Conservation (phyloP, 2,329 filamentous ascomycete species). For the Stachybotrys elegans region DNA sequence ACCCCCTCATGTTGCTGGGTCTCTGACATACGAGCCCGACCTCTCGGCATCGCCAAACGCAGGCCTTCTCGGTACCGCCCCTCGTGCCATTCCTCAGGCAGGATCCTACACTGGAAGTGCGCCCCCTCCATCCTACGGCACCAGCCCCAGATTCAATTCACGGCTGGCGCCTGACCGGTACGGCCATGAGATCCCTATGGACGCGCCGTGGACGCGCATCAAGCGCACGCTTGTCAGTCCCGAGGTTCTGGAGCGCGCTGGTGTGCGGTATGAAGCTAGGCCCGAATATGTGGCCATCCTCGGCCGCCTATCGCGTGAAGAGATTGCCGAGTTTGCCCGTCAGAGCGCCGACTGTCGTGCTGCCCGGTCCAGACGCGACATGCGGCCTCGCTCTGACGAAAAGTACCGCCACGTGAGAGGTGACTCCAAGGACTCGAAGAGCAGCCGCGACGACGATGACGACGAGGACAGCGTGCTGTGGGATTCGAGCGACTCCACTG, state of each 20-base stretch:
- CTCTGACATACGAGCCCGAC: slow-evolving; percentile 14
- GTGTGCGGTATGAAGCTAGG: slow-evolving; percentile 55
- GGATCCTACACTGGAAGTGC: slow-evolving; percentile 17
- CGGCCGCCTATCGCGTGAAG: slow-evolving; percentile 45
- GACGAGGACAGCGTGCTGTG: slow-evolving; percentile 23
- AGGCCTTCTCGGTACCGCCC: slow-evolving; percentile 29
- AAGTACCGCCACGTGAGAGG: slow-evolving; percentile 10
- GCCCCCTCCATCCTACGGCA: slow-evolving; percentile 26
- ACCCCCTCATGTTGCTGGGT: neutral
- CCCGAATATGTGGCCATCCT: slow-evolving; percentile 58
- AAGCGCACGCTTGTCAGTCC: slow-evolving; percentile 50
- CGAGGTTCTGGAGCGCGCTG: slow-evolving; percentile 49
- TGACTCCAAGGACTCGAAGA: slow-evolving; percentile 27
- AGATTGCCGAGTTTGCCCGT: slow-evolving; percentile 48
- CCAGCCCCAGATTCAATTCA: slow-evolving; percentile 23
- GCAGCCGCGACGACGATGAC: slow-evolving; percentile 24
- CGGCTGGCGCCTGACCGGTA: slow-evolving; percentile 51
- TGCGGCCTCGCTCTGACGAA: slow-evolving; percentile 7
- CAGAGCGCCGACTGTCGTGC: slow-evolving; percentile 43
- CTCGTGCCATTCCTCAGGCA: slow-evolving; percentile 33
- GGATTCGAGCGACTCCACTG: slow-evolving; percentile 25
- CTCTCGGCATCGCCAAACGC: slow-evolving; percentile 27
- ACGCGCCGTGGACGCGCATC: slow-evolving; percentile 58
- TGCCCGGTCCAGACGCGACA: slow-evolving; percentile 21
- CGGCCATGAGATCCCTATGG: slow-evolving; percentile 49